Evolutionary conservation across 176 grass and related monocot species (phyloP).

Genomic region (Eragrostis curvula): DNA sequence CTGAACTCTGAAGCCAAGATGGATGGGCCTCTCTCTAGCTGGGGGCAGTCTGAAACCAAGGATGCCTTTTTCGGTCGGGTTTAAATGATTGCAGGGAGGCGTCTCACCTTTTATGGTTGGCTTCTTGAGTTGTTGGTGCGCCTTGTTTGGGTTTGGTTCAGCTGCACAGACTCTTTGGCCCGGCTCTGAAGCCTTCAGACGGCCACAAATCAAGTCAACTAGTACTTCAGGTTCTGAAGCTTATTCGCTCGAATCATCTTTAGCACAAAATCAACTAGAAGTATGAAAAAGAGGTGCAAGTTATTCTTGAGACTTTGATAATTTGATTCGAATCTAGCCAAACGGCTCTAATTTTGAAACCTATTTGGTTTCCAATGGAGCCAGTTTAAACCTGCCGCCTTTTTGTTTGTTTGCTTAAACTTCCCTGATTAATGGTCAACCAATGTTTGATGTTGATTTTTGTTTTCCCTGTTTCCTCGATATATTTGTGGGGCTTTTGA

Average conservation of each 20-base stretch:
- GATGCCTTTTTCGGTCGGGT: background rate
- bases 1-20: slow-evolving; percentile 13
- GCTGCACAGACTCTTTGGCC: background rate
- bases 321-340: too few species aligned
- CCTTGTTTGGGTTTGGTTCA: slow-evolving; percentile 13
- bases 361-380: too few species aligned
- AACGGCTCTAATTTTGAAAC: too few species aligned
- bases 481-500: background rate
- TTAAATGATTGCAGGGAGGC: background rate
- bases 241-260: background rate
- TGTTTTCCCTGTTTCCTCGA: too few species aligned
- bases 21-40: background rate
- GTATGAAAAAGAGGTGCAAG: too few species aligned
- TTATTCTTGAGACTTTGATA: too few species aligned
- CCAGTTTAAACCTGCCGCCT: too few species aligned
- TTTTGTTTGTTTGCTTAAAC: too few species aligned
- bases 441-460: too few species aligned
- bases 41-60: background rate
- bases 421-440: too few species aligned
- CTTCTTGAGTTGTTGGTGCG: background rate
- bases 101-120: slow-evolving; percentile 55
- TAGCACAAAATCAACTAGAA: background rate
- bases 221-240: background rate
- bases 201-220: background rate
- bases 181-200: background rate